Percentiles rank a stretch among this genome's conserved stretches.
These are phyloP conservation scores for Talaromyces trachyspermus DNA, from an alignment of 495 filamentous ascomycete genomes.

Conservation along the genomic window DNA sequence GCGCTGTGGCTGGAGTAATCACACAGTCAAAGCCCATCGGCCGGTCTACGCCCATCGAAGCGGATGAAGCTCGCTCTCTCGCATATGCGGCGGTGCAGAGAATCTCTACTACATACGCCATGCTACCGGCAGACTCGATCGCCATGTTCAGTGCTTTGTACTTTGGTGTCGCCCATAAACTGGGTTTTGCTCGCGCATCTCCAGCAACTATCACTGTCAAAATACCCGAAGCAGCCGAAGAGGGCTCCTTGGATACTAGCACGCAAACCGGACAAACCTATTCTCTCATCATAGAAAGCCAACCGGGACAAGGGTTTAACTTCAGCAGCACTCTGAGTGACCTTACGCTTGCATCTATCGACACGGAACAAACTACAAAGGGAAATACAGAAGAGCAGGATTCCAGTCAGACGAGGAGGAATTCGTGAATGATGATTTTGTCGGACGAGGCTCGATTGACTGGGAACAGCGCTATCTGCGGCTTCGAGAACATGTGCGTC, in stretches of 20 bases:
- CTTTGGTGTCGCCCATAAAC: constrained; percentile 32
- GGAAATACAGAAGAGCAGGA: neutral
- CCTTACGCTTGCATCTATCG: constrained; percentile 7
- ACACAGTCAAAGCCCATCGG: constrained; percentile 24
- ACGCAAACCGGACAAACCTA: too few species aligned
- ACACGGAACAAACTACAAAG: constrained; percentile 8
- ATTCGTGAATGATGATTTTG: constrained; percentile 24
- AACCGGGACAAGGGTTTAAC: constrained; percentile 18
- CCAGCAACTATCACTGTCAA: constrained; percentile 19
- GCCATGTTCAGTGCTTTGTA: constrained; percentile 25
- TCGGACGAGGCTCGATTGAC: constrained; percentile 18
- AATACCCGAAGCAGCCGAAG: constrained; percentile 10
- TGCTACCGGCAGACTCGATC: constrained; percentile 16
- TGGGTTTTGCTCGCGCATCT: constrained; percentile 22
- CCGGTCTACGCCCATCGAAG: constrained; percentile 17
- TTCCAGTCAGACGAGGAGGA: constrained; percentile 10
- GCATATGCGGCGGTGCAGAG: constrained; percentile 27
- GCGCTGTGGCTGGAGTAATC: constrained; percentile 27
- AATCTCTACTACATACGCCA: constrained; percentile 22
- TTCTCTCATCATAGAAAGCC: constrained; percentile 19
- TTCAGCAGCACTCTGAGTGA: constrained; percentile 26
- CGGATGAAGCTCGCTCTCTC: constrained; percentile 28
- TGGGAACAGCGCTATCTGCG: constrained; percentile 41
- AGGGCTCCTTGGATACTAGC: neutral
- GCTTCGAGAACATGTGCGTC: constrained; percentile 42